Evolutionary conservation across 345 rosid genomes (phyloP).

Genomic region (Citrus trifoliata): DNA sequence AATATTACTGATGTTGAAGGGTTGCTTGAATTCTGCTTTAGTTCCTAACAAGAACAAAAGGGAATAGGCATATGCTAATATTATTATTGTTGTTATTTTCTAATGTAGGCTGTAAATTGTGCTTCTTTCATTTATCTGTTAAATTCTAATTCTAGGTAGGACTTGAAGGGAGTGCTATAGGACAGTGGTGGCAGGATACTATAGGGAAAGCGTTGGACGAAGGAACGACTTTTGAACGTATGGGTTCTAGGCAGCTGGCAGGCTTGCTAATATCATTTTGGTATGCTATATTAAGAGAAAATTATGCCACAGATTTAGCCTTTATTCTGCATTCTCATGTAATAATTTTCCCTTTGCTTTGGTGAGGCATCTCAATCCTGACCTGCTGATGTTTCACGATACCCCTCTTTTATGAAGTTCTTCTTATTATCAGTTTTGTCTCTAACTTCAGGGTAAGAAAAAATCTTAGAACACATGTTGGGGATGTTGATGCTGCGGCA

Average conservation of each 20-base stretch:
- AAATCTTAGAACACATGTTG: constrained; percentile 75
- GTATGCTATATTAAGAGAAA: constrained; percentile 36
- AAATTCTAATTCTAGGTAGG: constrained; percentile 58
- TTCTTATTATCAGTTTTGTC: constrained; percentile 12
- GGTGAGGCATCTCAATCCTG: not conserved
- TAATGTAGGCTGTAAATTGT: not conserved
- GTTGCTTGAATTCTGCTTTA: not conserved
- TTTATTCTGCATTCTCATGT: not conserved
- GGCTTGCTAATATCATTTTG: constrained; percentile 88
- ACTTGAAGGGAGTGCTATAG: constrained; percentile 93
- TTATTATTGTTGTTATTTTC: no score
- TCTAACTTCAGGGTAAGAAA: constrained; percentile 74
- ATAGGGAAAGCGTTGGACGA: constrained; percentile 87
- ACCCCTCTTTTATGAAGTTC: not conserved
- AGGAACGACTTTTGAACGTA: constrained; percentile 76
- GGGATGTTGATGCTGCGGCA: constrained; percentile 96
- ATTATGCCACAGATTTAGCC: not conserved
- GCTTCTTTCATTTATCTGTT: constrained; percentile 10
- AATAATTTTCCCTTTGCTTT: not conserved
- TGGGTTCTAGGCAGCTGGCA: constrained; percentile 98
- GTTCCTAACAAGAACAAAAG: not conserved
- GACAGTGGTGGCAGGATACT: constrained; percentile 91
- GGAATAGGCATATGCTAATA: not conserved
- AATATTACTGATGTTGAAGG: not conserved
- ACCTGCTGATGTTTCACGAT: constrained; percentile 1